Base-by-base conservation (phyloP, 129 eudicot genomes). In the Flaveria bidentis region DNA sequence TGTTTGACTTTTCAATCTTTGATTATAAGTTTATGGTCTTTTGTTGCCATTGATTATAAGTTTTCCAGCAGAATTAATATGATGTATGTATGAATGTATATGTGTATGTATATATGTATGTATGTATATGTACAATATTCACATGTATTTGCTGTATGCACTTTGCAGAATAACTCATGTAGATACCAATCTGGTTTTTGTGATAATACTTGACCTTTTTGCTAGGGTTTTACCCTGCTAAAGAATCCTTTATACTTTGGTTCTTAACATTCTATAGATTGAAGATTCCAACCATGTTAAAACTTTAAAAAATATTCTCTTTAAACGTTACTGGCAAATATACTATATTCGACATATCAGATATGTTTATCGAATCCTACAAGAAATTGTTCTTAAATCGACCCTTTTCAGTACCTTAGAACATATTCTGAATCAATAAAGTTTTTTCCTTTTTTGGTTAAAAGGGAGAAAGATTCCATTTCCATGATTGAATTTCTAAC, bases 391-490 rank as follows among this genome's bases (percentile, higher is more conserved):
- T 78, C 77, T 70, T 49, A 30, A 46, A 47, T 78, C 36, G 72
- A 70, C 77, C 20, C 82, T 70, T 61, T 78, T 26, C 1, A 25
- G 65, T 36, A 47, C 77, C 51, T n/a, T 71, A 20, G 78, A 73
- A 72, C 83, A 80, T 80, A 80, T 63, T 64, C 79, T 64, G 58
- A 64, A 66, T 73, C 74, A 80, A 16, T 73, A 80, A 64, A 73
- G 78, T 65, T 16, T 80, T 53, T 73, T 50, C 70, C 5, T 77
- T 77, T 67, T 65, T 63, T 5, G 39, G 36, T 39, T 25, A 65
- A 73, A 80, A 80, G 28, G 39, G 28, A 56, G 25, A 33, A 73
- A 64, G 12, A 13, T 60, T 15, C 44, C 73, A 53, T 16, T 15
- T 80, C 53, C 22, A 66, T 73, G 53, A 73, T 45, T 44, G 18